Percentiles rank a stretch among this genome's conserved stretches.
These are phyloP conservation scores for Backusella morwellensis DNA, from an alignment of 192 early-diverging fungal species.

Conservation along the genomic window DNA sequence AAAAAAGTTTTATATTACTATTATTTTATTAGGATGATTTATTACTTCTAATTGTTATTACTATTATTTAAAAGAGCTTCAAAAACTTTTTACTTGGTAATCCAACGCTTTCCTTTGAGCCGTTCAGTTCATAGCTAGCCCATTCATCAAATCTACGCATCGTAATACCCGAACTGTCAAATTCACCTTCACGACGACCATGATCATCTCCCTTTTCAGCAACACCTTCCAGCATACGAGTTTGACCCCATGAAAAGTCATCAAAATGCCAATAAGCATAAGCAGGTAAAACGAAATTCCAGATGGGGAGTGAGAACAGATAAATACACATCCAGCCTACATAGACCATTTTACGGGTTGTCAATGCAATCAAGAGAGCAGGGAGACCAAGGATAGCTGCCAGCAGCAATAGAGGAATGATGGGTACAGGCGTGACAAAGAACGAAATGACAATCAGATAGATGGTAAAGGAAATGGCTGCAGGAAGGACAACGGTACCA, in stretches of 20 bases:
- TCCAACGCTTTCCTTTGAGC: neutral
- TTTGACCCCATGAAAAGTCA: constrained; percentile 86
- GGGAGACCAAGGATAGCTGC: constrained; percentile 86
- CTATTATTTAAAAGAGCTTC: constrained; percentile 1
- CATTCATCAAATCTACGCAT: constrained; percentile 79
- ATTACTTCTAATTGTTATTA: neutral
- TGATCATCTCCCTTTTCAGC: constrained; percentile 55
- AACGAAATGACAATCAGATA: constrained; percentile 83
- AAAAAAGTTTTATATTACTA: neutral
- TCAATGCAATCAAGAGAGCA: constrained; percentile 85
- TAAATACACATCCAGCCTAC: constrained; percentile 81
- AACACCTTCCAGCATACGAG: constrained; percentile 64
- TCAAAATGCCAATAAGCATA: constrained; percentile 93
- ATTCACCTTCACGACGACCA: constrained; percentile 69
- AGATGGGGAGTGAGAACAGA: constrained; percentile 63
- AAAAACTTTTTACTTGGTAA: neutral
- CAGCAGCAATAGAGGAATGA: constrained; percentile 75
- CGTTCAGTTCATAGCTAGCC: constrained; percentile 20
- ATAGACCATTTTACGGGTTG: constrained; percentile 82
- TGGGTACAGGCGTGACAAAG: constrained; percentile 46
- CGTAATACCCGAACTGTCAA: constrained; percentile 69
- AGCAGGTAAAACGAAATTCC: constrained; percentile 76
- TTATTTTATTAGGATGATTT: neutral
- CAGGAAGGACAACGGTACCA: constrained; percentile 89
- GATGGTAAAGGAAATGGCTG: constrained; percentile 82